Conservation (phyloP, 163 green algal species). For the Volvox carteri region DNA sequence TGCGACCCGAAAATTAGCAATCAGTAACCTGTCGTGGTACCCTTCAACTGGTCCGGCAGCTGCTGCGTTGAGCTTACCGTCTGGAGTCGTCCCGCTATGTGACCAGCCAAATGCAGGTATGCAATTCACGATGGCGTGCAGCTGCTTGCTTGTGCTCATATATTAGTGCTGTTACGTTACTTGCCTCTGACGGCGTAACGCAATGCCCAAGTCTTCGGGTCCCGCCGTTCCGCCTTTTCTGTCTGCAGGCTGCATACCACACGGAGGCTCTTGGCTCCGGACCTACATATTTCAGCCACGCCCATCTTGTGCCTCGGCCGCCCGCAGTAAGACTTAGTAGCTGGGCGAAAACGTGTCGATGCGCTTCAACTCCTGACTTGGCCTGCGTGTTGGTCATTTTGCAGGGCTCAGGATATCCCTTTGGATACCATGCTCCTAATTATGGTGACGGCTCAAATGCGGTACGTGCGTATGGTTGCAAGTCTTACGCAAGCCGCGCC, state of each 20-base stretch:
- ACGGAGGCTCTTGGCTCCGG: constrained; percentile 7
- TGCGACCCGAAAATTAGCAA: no score
- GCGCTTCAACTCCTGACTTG: neutral
- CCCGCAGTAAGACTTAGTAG: neutral
- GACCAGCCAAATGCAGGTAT: constrained; percentile 3
- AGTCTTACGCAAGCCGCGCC: neutral
- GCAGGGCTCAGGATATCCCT: constrained; percentile 28
- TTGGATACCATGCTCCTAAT: constrained; percentile 1
- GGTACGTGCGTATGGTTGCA: constrained; percentile 19
- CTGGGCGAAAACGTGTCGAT: neutral
- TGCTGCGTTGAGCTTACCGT: neutral
- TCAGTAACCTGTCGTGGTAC: neutral
- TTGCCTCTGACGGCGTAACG: neutral
- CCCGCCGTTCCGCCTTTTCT: neutral
- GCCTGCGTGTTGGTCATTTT: neutral
- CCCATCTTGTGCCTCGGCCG: constrained; percentile 32
- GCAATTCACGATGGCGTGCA: neutral
- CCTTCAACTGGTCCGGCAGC: neutral
- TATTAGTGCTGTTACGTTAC: neutral
- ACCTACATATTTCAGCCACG: neutral
- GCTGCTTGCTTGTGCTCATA: neutral
- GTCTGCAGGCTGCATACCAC: constrained; percentile 7
- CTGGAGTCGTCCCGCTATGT: neutral
- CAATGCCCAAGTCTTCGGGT: neutral
- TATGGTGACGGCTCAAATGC: neutral